Base-by-base conservation (phyloP, 306 rosid species). In the Cucumis sativus region DNA sequence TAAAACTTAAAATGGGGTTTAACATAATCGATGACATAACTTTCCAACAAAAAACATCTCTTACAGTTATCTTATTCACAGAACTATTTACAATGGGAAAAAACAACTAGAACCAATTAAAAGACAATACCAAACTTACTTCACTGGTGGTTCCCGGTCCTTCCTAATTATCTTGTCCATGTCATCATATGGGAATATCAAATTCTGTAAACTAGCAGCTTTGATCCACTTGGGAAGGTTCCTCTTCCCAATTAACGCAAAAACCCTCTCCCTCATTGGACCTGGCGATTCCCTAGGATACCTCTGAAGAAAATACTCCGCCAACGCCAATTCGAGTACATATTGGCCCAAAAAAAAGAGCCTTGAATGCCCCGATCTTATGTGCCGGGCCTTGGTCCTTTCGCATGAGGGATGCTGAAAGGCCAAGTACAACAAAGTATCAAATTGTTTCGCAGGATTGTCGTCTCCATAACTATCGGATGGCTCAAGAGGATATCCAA, bases 191-290 rank as follows among this genome's bases (percentile, higher is more conserved):
- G 99, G 93, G 77, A 95, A 90, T 35, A 95, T 78, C 96, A 95
- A 81, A 79, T 92, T 92, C 84, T 95, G 99, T 88, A 95, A 89
- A 84, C 97, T 92, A 47, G 99, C 99, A 0, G 93, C 97, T 84
- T 90, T 87, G 68, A 92, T 89, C 97, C 99, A 90, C 84, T 56
- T 66, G 6, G 97, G 97, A 84, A 95, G 82, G 80, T 66, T 83
- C 80, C 88, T 83, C 89, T 95, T 95, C 80, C 99, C 99, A 66
- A 89, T 95, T 78, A 92, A 81, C 39, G 75, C 97, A 71, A 75
- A 92, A 77, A 95, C 97, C 74, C 99, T 90, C 86, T 95, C 99
- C 83, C 99, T 89, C 97, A 95, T 92, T 0, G 99, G 99, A 78
- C 96, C 97, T 1, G 99, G 99, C 8, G 96, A 85, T 82, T 95